Base-by-base conservation (phyloP, 2,329 filamentous ascomycete genomes). In the Sordariomycetes sp. region DNA sequence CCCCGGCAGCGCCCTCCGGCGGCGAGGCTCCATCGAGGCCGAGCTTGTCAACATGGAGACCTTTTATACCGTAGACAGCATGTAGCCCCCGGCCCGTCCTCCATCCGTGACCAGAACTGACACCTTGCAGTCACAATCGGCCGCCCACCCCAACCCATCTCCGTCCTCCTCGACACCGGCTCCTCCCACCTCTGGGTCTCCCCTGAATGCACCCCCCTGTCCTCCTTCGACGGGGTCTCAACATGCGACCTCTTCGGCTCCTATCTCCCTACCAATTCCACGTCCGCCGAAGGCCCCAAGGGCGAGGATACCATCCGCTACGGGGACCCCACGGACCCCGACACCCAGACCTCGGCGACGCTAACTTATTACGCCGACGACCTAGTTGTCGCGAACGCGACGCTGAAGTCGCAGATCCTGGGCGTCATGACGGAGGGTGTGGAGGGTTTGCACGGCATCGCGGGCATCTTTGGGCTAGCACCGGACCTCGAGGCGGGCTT, bases 111-210 rank as follows among this genome's bases (percentile, higher is more conserved):
- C 20, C 52, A 39, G 34, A 25, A 32, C 22, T 45, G 56, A 57
- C 25, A 57, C 32, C n/a, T 20, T 24, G 13, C 6, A 54, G 74
- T 77, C 48, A 65, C 68, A 28, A 68, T 77, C 28, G 75, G 75
- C 32, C 70, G 67, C 1, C 69, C 72, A 5, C 64, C 67, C 1
- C 75, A 78, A 60, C 66, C 62, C 12, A 66, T 78, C 39, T 71
- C 73, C 12, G 73, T 78, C 39, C 69, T 77, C 42, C 68, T 78
- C 57, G 76, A 78, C 59, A 78, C 76, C 0, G 78, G 78, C 17
- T 80, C 78, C 5, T 74, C 74, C 60, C 76, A 79, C 63, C 71
- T 80, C 8, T 81, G 78, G 78, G 74, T 80, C 51, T 77, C 80
- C 59, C 77, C 78, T 1, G 67, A 73, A 56, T 81, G 78, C 63